These are phyloP conservation scores for Phycomyces nitens DNA, from an alignment of 192 early-diverging fungal species.

Conservation along the genomic window DNA sequence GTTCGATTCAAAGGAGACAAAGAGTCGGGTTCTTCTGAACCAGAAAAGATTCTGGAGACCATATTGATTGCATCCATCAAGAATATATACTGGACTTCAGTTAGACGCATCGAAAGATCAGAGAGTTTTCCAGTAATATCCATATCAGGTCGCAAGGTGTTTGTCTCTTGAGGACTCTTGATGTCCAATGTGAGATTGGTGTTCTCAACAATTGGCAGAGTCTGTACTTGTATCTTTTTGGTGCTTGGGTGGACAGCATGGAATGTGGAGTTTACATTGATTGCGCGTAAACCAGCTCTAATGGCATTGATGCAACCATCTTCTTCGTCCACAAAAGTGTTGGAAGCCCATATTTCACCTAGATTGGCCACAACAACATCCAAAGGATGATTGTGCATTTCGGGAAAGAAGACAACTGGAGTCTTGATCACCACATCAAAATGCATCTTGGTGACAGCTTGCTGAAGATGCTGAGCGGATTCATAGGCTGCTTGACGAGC, in stretches of 20 bases:
- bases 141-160: conserved; percentile 25
- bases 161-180: conserved; percentile 31
- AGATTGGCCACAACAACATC: conserved; percentile 77
- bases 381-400: conserved; percentile 41
- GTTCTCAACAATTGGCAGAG: conserved; percentile 78
- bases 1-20: not conserved
- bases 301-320: conserved; percentile 58
- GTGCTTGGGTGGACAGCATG: conserved; percentile 35
- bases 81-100: conserved; percentile 80
- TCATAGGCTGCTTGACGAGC: conserved; percentile 81
- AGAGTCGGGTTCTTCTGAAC: not conserved
- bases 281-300: conserved; percentile 56
- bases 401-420: conserved; percentile 84
- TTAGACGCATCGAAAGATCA: conserved; percentile 75
- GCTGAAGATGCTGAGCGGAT: conserved; percentile 73
- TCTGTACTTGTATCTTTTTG: conserved; percentile 37
- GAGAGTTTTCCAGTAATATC: conserved; percentile 61
- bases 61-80: conserved; percentile 63
- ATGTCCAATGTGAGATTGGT: conserved; percentile 76
- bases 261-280: conserved; percentile 56
- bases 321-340: conserved; percentile 60
- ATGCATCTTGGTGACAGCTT: conserved; percentile 73
- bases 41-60: conserved; percentile 43
- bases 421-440: conserved; percentile 84
- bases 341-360: conserved; percentile 82